Base-by-base conservation (phyloP, 2,329 filamentous ascomycete genomes). In the Hypoxylon sp. region DNA sequence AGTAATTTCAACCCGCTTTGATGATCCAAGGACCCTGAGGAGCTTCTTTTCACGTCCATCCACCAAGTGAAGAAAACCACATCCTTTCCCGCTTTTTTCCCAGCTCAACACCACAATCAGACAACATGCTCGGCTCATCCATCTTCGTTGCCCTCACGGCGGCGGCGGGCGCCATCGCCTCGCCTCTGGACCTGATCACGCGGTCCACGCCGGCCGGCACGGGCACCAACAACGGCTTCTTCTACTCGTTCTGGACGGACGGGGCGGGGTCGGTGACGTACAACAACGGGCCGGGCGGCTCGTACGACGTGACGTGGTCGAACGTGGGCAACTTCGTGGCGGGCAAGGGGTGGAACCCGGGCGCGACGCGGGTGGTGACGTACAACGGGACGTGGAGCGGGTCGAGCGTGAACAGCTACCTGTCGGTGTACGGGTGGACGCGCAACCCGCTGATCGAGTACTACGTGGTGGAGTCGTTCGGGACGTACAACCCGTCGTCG, bases 221-320 rank as follows among this genome's bases (percentile, higher is more conserved):
- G 11, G 66, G 66, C 47, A 63, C 56, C 19, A 50, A 80, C 73
- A 78, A 82, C 65, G 81, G 81, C 56, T 86, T 77, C 73, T 86
- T 79, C 74, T 86, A 81, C 70, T 82, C 78, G 9, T 84, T 77
- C 73, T 86, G 81, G 80, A 82, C 68, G 31, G 82, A 85, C 55
- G 78, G 78, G n/a, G 72, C 68, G n/a, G 76, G 73, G 16, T 64
- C 70, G 34, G 78, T 80, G 11, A 77, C 71, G 38, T 86, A 84
- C 73, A 82, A 77, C 67, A 84, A 84, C 69, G 77, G 74, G 9
- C 64, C 70, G 2, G 77, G 65, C 13, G 81, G 82, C 16, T 68
- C 70, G 51, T 83, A 82, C 72, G 75, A 71, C 55, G 71, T 80
- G 16, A 69, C 51, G 5, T 84, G 80, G 80, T 67, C 65, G 34